Conservation (phyloP, 225 moss, liverwort and hornwort species). For the Straminergon stramineum region DNA sequence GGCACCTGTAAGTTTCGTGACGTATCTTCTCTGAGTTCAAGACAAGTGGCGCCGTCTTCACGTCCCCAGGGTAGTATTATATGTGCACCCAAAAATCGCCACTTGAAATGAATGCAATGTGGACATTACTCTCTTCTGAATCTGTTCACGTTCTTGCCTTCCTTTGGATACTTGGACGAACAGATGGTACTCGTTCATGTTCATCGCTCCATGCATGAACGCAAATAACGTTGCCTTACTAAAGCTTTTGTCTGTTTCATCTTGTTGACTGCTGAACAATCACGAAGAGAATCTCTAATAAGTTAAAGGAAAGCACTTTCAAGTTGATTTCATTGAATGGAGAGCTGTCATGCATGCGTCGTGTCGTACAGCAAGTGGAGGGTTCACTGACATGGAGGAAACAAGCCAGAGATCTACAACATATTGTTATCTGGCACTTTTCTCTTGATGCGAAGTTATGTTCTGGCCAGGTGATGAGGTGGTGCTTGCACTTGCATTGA, state of each 20-base stretch:
- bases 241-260: neutral
- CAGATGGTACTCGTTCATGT: neutral
- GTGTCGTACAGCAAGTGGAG: neutral
- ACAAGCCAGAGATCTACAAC: neutral
- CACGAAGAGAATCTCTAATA: neutral
- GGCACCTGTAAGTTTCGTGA: neutral
- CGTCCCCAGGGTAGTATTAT: neutral
- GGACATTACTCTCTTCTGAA: neutral
- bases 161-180: neutral
- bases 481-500: neutral
- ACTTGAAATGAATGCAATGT: neutral
- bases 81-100: neutral
- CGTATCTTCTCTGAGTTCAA: neutral
- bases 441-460: neutral
- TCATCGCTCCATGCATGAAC: neutral
- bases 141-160: neutral
- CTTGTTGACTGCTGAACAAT: neutral
- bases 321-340: neutral
- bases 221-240: neutral
- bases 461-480: neutral
- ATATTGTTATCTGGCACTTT: neutral
- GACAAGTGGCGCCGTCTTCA: neutral
- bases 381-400: neutral
- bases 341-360: neutral
- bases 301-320: neutral